phyloP scores from a whole-genome alignment of 495 filamentous ascomycete genomes.

The Xylaria telfairii region DNA sequence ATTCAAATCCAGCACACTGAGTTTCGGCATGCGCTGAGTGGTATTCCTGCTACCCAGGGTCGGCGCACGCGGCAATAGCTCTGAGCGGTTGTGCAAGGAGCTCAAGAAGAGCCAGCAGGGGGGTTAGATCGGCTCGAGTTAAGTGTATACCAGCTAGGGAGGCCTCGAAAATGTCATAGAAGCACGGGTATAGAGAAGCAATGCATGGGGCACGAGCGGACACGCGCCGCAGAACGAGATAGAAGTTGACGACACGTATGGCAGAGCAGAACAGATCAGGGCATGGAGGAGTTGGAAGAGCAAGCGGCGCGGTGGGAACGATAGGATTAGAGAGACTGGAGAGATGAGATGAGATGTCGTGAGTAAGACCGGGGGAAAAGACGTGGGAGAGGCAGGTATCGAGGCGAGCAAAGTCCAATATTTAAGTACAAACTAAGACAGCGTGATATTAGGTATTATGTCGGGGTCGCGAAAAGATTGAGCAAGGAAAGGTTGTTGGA shows the following conservation, averaged over 20 bases:
- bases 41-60: neutral
- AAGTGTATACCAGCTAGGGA: slow-evolving; percentile 12
- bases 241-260: neutral
- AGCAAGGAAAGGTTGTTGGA: slow-evolving; percentile 23
- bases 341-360: neutral
- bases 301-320: slow-evolving; percentile 2
- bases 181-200: slow-evolving; percentile 13
- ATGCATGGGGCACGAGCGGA: slow-evolving; percentile 27
- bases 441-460: slow-evolving; percentile 23
- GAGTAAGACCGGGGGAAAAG: slow-evolving; percentile 2
- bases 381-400: slow-evolving; percentile 4
- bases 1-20: neutral
- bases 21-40: slow-evolving; percentile 9
- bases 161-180: slow-evolving; percentile 21
- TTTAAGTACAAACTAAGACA: slow-evolving; percentile 16
- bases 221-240: slow-evolving; percentile 4
- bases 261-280: slow-evolving; percentile 7
- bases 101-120: slow-evolving; percentile 11
- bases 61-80: neutral
- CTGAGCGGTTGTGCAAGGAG: neutral
- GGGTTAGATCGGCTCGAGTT: slow-evolving; percentile 8
- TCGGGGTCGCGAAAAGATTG: slow-evolving; percentile 24
- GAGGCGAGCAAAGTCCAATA: slow-evolving; percentile 17
- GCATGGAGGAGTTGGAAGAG: neutral
- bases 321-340: neutral